A percentile compares a stretch with the other conserved stretches of the same genome.
Evolutionary conservation across 2,329 filamentous ascomycete genomes (phyloP).

Genomic region (Alternaria incomplexa): DNA sequence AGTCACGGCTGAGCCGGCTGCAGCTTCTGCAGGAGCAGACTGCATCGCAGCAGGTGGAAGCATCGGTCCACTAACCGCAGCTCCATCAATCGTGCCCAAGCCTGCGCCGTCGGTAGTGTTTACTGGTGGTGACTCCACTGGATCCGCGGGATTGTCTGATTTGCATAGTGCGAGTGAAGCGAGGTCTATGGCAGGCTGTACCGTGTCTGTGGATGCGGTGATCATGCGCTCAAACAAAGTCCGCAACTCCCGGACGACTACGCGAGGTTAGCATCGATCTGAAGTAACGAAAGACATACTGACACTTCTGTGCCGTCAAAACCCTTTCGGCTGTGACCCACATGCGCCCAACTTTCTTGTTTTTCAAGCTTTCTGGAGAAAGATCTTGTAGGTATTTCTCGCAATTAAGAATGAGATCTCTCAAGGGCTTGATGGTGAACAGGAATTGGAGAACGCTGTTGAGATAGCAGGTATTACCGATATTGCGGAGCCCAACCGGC

Average conservation of each 20-base stretch:
- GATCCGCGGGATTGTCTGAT: conserved; percentile 51
- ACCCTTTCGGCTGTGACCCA: conserved; percentile 66
- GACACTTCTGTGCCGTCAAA: conserved; percentile 73
- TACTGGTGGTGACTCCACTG: conserved; percentile 51
- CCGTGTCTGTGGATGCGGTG: conserved; percentile 64
- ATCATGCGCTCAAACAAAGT: conserved; percentile 75
- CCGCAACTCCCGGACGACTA: conserved; percentile 77
- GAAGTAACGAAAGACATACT: conserved; percentile 55
- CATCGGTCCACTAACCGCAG: conserved; percentile 55
- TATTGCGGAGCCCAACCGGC: conserved; percentile 88
- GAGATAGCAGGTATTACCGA: conserved; percentile 97
- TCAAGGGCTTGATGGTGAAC: conserved; percentile 82
- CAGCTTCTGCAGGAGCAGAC: neutral
- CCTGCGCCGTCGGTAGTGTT: conserved; percentile 50
- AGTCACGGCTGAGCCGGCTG: neutral
- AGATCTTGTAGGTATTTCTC: conserved; percentile 73
- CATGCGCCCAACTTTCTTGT: conserved; percentile 77
- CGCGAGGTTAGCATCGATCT: conserved; percentile 18
- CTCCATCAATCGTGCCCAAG: conserved; percentile 53
- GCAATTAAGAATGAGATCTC: conserved; percentile 79
- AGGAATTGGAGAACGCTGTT: conserved; percentile 97
- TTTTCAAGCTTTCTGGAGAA: conserved; percentile 65
- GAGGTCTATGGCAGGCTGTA: conserved; percentile 76
- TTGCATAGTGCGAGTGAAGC: conserved; percentile 78
- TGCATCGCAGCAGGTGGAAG: conserved; percentile 40